Percentiles rank a stretch among this genome's conserved stretches.
Conservation (phyloP, 2,329 filamentous ascomycete genomes). For the Trichothecium roseum region DNA sequence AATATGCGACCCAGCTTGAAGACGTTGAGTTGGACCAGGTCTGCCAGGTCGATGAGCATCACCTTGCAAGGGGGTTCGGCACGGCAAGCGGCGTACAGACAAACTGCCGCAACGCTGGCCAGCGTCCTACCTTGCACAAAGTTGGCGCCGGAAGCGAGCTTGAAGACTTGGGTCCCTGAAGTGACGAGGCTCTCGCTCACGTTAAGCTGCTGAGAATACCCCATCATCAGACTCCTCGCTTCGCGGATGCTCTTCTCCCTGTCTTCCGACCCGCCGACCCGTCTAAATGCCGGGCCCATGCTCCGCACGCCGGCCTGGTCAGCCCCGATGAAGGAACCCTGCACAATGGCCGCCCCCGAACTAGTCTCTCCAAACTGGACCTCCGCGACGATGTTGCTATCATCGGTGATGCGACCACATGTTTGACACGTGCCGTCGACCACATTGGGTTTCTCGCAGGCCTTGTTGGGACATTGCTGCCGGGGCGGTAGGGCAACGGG, state of each 20-base stretch:
- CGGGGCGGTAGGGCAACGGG: conserved; percentile 18
- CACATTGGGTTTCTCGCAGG: conserved; percentile 50
- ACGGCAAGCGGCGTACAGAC: conserved; percentile 81
- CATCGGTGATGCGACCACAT: conserved; percentile 76
- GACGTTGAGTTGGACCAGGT: conserved; percentile 74
- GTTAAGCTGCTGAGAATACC: conserved; percentile 49
- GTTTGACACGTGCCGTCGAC: conserved; percentile 64
- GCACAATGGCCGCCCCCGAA: conserved; percentile 77
- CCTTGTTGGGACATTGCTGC: conserved; percentile 46
- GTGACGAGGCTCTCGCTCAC: conserved; percentile 54
- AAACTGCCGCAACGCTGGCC: conserved; percentile 78
- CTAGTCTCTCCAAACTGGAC: conserved; percentile 84
- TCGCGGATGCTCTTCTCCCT: conserved; percentile 51
- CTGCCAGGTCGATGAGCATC: conserved; percentile 93
- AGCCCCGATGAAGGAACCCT: conserved; percentile 79
- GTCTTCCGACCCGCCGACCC: conserved; percentile 47
- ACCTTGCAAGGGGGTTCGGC: conserved; percentile 68
- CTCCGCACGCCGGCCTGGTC: conserved; percentile 72
- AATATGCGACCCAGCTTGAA: conserved; percentile 87
- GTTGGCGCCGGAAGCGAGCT: conserved; percentile 61
- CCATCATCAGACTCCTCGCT: conserved; percentile 47
- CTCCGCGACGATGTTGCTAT: conserved; percentile 85
- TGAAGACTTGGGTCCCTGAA: conserved; percentile 62
- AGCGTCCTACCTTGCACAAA: conserved; percentile 81
- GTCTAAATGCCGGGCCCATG: conserved; percentile 50